These are phyloP conservation scores for Lindgomyces ingoldianus DNA, from an alignment of 495 filamentous ascomycete species.

Conservation along the genomic window DNA sequence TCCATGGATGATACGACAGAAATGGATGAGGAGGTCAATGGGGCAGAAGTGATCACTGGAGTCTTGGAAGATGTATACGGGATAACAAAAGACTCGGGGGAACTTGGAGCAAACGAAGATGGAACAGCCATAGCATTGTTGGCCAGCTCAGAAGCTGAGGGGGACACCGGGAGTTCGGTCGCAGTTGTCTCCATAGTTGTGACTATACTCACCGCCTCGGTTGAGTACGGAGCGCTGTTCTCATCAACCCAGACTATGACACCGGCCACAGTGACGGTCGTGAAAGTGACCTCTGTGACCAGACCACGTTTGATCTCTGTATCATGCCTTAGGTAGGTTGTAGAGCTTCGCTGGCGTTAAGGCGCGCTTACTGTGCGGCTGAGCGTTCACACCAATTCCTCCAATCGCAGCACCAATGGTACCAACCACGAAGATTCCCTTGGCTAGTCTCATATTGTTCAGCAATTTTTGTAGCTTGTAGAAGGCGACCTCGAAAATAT, in stretches of 20 bases:
- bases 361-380: constrained; percentile 50
- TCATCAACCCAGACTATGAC: constrained; percentile 68
- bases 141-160: background rate
- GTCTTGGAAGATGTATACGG: background rate
- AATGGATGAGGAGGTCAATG: background rate
- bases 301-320: constrained; percentile 39
- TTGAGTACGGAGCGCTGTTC: constrained; percentile 55
- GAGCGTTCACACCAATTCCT: constrained; percentile 45
- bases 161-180: background rate
- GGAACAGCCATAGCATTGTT: background rate
- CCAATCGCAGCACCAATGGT: constrained; percentile 29
- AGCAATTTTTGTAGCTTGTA: background rate
- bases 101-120: background rate
- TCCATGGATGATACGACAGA: background rate
- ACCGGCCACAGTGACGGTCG: constrained; percentile 43
- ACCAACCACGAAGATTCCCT: constrained; percentile 36
- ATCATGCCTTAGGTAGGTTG: constrained; percentile 25
- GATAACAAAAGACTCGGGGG: no score
- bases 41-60: background rate
- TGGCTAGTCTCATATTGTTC: constrained; percentile 48
- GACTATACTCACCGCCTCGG: constrained; percentile 18
- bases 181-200: background rate
- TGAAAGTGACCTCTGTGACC: constrained; percentile 45
- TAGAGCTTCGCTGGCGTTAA: background rate
- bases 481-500: constrained; percentile 17